These are phyloP conservation scores for Sistotremastrum suecicum DNA, from an alignment of 768 basidiomycete genomes.

Conservation along the genomic window DNA sequence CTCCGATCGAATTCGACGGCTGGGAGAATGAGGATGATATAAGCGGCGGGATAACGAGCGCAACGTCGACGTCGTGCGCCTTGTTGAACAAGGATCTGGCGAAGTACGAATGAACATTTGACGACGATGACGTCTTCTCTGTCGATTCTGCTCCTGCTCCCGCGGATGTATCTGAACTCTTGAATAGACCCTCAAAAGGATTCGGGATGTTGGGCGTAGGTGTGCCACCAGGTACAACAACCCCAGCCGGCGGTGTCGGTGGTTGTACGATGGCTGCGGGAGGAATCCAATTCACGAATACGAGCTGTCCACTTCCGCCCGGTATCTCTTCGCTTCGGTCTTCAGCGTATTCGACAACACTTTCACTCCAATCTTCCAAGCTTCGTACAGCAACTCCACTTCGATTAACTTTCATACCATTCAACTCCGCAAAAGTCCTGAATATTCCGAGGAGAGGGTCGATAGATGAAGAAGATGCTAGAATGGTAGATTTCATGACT, in stretches of 20 bases:
- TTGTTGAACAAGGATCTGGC: constrained; percentile 68
- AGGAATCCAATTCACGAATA: constrained; percentile 73
- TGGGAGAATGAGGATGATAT: background rate
- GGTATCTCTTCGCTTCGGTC: constrained; percentile 24
- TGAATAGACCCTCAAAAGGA: constrained; percentile 65
- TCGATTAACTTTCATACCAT: constrained; percentile 27
- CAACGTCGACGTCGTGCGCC: constrained; percentile 54
- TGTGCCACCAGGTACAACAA: constrained; percentile 8
- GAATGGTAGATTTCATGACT: constrained; percentile 49
- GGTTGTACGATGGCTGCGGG: constrained; percentile 15
- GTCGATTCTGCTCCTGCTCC: constrained; percentile 1
- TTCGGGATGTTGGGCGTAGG: constrained; percentile 24
- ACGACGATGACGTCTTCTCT: constrained; percentile 25
- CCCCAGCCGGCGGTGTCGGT: constrained; percentile 8
- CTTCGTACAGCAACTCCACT: constrained; percentile 20
- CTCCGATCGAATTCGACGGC: constrained; percentile 6
- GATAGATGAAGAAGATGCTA: constrained; percentile 52
- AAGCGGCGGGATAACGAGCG: constrained; percentile 47
- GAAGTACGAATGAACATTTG: constrained; percentile 64
- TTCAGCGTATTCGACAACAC: constrained; percentile 54
- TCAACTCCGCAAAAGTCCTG: constrained; percentile 61
- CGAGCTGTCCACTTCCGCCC: constrained; percentile 32
- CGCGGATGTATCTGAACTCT: constrained; percentile 14
- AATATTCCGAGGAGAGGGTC: constrained; percentile 66
- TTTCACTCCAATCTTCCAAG: constrained; percentile 26